Base-by-base conservation (phyloP, 2,329 filamentous ascomycete species). In the Fusarium protoensiforme region DNA sequence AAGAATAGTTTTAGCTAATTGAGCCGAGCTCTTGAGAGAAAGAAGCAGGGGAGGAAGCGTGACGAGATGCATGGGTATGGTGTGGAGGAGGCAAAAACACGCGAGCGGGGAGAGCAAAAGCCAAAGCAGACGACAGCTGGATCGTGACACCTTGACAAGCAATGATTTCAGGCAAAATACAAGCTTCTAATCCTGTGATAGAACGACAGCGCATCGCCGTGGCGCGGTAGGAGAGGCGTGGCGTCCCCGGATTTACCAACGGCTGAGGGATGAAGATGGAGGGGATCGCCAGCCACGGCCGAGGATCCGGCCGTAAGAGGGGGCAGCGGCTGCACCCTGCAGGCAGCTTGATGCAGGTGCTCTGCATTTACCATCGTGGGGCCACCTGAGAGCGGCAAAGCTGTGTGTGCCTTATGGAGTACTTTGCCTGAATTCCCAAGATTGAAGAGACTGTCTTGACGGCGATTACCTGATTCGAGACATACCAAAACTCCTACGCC, bases 331-430 rank as follows among this genome's bases (percentile, higher is more conserved):
- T 64, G 59, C 13, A 24, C 60, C 27, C 56, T 62, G 14, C 51
- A 18, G 29, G 11, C n/a, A 69, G 43, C 56, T 66, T 46, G 69
- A 73, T 59, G 65, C 67, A 73, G 67, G 70, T 67, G 70, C 56
- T 68, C 20, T 64, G 62, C 46, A 24, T 38, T 27, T 29, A n/a
- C 33, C 39, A 20, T 41, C 39, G 11, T 41, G 22, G 41, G 22
- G 41, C 41, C 14, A 46, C 41, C 22, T 27, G 41, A 46, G 41
- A 51, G 46, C 9, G 43, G 43, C 22, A 48, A 27, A 48, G 22
- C 2, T 22, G 20, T 27, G 16, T n/a, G 46, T 29, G 24, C 29
- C 46, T 51, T n/a, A 18, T 10, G 51, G 48, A 35, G 29, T 41
- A 13, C 38, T 27, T 51, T 51, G 46, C 24, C 46, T 51, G 24